phyloP scores from a whole-genome alignment of 306 rosid genomes.

The Citrullus colocynthis region DNA sequence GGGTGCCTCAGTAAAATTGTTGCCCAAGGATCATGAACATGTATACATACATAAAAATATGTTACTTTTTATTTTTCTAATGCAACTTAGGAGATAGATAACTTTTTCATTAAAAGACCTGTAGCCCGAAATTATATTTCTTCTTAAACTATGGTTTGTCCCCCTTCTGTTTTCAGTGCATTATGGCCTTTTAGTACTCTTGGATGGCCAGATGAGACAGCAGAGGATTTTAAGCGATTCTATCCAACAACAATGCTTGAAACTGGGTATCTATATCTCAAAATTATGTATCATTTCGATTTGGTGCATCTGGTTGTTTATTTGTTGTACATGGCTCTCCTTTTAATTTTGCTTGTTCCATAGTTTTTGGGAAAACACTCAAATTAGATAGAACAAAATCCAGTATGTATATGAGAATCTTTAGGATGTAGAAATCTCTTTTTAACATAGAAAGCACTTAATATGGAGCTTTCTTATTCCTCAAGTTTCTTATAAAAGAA shows the following conservation, averaged over 20 bases:
- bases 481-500: too few relatives aligned
- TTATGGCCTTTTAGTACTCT: constrained; percentile 98
- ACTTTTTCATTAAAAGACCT: not conserved
- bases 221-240: constrained; percentile 70
- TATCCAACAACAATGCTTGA: constrained; percentile 97
- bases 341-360: not conserved
- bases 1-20: not conserved
- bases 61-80: not conserved
- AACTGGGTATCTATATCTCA: constrained; percentile 60
- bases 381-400: not conserved
- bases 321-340: not conserved
- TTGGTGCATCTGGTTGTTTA: not conserved
- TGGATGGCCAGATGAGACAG: constrained; percentile 82
- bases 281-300: constrained; percentile 6
- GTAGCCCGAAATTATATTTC: not conserved
- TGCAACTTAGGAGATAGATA: not conserved
- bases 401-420: not conserved
- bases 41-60: not conserved
- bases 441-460: not conserved
- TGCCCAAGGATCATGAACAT: not conserved
- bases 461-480: not conserved
- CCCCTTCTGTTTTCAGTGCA: constrained; percentile 41
- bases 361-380: not conserved
- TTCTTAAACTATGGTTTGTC: not conserved
- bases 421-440: not conserved